These are phyloP conservation scores for Carex sylvatica DNA, from an alignment of 202 grass and related monocot species.

Conservation along the genomic window DNA sequence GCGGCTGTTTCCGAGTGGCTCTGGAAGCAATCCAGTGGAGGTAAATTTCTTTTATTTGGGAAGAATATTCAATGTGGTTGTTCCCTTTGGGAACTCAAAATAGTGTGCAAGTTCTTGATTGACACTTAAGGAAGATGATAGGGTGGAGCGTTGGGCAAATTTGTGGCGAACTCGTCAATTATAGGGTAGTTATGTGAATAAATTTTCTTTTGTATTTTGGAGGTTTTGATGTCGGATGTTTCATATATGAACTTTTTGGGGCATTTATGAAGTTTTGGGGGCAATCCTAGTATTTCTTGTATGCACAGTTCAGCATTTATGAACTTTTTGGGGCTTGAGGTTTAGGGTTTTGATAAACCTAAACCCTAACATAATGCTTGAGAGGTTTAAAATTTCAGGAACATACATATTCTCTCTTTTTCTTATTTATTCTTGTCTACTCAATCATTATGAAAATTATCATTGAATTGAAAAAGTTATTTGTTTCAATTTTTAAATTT, in stretches of 20 bases:
- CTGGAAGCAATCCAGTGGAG: constrained; percentile 56
- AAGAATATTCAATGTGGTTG: not conserved
- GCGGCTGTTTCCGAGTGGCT: constrained; percentile 74
- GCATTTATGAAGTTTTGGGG: not conserved
- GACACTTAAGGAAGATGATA: not conserved
- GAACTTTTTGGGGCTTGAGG: not conserved
- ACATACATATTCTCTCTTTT: not conserved
- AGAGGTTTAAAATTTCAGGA: not conserved
- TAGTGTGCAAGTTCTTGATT: not conserved
- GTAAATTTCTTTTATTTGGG: constrained; percentile 18
- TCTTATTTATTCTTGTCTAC: not conserved
- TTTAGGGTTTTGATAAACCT: not conserved
- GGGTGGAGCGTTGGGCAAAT: not conserved
- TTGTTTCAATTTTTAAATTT: not conserved
- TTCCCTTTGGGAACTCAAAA: not conserved
- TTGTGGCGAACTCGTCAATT: not conserved
- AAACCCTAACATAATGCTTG: not conserved
- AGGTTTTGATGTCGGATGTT: not conserved
- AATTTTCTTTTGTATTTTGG: constrained; percentile 6
- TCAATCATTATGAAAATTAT: not conserved
- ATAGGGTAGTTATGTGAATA: not conserved
- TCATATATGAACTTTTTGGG: not conserved
- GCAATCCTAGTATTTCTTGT: not conserved
- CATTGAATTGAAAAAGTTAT: not conserved
- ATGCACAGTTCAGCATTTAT: not conserved